Conservation (phyloP, 1,284 basidiomycete genomes). For the Ustilago lituana region DNA sequence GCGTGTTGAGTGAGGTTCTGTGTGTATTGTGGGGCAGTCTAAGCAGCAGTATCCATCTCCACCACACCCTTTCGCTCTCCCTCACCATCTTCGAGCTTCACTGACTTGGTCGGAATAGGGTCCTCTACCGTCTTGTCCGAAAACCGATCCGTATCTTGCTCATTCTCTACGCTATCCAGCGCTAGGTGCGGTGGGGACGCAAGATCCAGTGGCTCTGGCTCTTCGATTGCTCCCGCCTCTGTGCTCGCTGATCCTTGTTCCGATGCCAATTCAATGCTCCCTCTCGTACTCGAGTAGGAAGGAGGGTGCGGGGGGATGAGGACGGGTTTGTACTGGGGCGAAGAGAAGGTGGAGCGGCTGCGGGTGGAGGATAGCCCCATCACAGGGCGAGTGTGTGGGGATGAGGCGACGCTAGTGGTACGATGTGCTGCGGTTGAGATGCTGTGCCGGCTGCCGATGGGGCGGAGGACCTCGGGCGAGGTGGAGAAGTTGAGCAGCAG, state of each 20-base stretch:
- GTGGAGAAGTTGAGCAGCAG: slow-evolving; percentile 51
- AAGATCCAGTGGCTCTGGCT: slow-evolving; percentile 10
- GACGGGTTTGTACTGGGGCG: slow-evolving; percentile 23
- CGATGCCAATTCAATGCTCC: too few relatives aligned
- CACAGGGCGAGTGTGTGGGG: slow-evolving; percentile 9
- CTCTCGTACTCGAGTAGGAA: too few relatives aligned
- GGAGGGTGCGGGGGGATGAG: too few relatives aligned
- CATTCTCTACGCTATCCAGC: slow-evolving; percentile 9
- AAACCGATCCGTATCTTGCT: slow-evolving; percentile 2
- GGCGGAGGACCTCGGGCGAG: slow-evolving; percentile 49
- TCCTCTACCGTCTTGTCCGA: slow-evolving; percentile 28
- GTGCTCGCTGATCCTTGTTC: too few relatives aligned
- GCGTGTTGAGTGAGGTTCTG: too few relatives aligned
- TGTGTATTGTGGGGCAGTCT: too few relatives aligned
- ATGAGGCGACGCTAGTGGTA: neutral
- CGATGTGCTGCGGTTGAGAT: too few relatives aligned
- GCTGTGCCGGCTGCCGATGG: too few relatives aligned
- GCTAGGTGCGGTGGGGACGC: slow-evolving; percentile 27
- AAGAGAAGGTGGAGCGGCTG: slow-evolving; percentile 14
- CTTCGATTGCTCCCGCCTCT: neutral
- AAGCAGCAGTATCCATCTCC: slow-evolving; percentile 15
- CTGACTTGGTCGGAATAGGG: neutral
- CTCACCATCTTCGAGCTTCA: neutral
- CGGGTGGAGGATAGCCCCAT: slow-evolving; percentile 3
- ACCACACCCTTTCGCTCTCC: neutral